These are phyloP conservation scores for Populus hybrid DNA, from an alignment of 441 rosid genomes.

Conservation along the genomic window DNA sequence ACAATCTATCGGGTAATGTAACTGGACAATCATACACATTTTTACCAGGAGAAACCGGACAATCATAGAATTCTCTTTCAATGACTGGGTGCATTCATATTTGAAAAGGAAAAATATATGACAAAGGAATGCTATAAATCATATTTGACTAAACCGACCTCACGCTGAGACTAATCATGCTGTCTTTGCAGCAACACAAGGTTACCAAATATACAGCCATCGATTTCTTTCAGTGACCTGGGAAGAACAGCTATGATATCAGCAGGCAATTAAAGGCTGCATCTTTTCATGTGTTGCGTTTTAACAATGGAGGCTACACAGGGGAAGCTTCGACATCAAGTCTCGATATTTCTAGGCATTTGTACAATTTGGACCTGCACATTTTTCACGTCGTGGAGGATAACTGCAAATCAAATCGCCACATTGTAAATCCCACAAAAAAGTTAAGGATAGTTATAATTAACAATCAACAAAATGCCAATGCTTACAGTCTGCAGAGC, in stretches of 20 bases:
- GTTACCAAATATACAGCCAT: constrained; percentile 1
- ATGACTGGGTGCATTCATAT: not conserved
- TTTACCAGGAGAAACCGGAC: not conserved
- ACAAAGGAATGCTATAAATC: not conserved
- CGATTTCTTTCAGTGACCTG: not conserved
- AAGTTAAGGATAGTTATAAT: not conserved
- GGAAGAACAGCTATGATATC: constrained; percentile 13
- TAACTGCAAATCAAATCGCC: constrained; percentile 46
- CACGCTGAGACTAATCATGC: not conserved
- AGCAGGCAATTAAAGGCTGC: constrained; percentile 34
- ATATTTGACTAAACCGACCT: not conserved
- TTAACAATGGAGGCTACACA: constrained; percentile 92
- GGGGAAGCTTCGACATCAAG: constrained; percentile 78
- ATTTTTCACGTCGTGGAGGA: constrained; percentile 88
- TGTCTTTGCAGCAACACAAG: not conserved
- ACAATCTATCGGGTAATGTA: not conserved
- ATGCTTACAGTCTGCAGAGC: not conserved
- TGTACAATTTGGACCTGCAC: constrained; percentile 77
- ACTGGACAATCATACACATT: not conserved
- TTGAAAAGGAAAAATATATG: not conserved
- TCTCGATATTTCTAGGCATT: constrained; percentile 81
- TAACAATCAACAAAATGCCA: not conserved
- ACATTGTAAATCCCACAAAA: not conserved
- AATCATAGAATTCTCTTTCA: not conserved
- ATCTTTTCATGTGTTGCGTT: constrained; percentile 62